Evolutionary conservation across 2,329 filamentous ascomycete species (phyloP).

Genomic region (Phialophora tarda): DNA sequence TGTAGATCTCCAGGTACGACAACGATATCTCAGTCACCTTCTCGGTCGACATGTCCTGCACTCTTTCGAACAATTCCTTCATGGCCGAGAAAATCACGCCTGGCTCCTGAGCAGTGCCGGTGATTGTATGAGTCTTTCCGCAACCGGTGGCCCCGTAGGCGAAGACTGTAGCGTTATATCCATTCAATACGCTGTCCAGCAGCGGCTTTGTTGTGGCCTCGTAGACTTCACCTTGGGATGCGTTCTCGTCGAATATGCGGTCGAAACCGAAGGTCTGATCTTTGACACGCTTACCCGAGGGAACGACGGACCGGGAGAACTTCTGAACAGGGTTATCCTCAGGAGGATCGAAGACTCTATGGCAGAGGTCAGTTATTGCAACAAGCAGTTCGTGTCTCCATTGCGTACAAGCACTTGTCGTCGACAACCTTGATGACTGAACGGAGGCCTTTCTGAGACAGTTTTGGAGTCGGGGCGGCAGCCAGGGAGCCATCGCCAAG

Average conservation of each 20-base stretch:
- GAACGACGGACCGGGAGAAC: constrained; percentile 80
- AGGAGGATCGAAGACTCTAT: constrained; percentile 92
- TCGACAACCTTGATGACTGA: constrained; percentile 96
- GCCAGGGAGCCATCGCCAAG: constrained; percentile 96
- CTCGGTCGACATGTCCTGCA: constrained; percentile 81
- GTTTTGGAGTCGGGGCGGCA: constrained; percentile 80
- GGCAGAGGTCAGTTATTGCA: background rate
- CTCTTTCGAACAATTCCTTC: constrained; percentile 98
- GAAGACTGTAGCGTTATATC: constrained; percentile 98
- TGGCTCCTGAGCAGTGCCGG: constrained; percentile 86
- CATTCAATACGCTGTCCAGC: constrained; percentile 93
- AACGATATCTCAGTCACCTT: constrained; percentile 90
- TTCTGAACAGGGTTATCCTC: constrained; percentile 91
- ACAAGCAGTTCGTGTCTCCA: background rate
- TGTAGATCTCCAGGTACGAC: constrained; percentile 98
- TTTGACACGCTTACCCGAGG: constrained; percentile 88
- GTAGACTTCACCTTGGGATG: constrained; percentile 90
- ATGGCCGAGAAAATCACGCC: constrained; percentile 99
- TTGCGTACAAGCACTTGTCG: constrained; percentile 86
- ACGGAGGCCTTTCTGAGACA: constrained; percentile 83
- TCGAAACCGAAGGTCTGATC: constrained; percentile 98
- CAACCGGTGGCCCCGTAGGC: constrained; percentile 97
- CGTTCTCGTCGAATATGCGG: constrained; percentile 94
- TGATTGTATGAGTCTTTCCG: constrained; percentile 98
- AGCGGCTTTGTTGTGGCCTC: constrained; percentile 86